Percentiles rank a stretch among this genome's conserved stretches.
These are phyloP conservation scores for fission yeast (Schizosaccharomyces pombe) DNA, from an alignment of 805 yeast genomes.

Conservation along the genomic window DNA sequence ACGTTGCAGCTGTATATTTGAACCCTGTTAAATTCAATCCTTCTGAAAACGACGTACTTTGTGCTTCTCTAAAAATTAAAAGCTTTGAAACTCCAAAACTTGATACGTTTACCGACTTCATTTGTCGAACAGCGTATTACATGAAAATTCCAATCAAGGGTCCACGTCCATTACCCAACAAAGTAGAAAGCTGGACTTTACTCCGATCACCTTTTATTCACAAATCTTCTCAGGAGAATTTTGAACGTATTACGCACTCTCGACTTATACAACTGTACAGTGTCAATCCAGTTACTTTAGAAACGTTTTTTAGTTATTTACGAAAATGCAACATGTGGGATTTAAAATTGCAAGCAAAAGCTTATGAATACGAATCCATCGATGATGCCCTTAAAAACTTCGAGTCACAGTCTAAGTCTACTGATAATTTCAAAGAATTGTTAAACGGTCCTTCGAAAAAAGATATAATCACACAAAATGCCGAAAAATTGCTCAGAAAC, in stretches of 20 bases:
- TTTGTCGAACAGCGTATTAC: constrained; percentile 72
- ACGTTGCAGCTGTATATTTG: background rate
- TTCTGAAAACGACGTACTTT: background rate
- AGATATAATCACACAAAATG: too few relatives aligned
- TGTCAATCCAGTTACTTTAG: constrained; percentile 62
- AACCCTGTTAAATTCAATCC: background rate
- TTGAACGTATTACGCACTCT: constrained; percentile 64
- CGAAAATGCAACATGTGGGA: constrained; percentile 58
- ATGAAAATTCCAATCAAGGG: constrained; percentile 70
- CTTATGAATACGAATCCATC: constrained; percentile 16
- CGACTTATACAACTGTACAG: constrained; percentile 59
- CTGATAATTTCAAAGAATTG: too few relatives aligned
- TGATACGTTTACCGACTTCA: constrained; percentile 62
- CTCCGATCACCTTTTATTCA: constrained; percentile 81
- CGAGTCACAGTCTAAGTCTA: too few relatives aligned
- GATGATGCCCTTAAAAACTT: background rate
- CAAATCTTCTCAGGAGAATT: constrained; percentile 85
- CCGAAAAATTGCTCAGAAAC: too few relatives aligned
- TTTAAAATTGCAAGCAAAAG: constrained; percentile 57
- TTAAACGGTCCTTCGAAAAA: too few relatives aligned
- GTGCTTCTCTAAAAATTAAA: background rate
- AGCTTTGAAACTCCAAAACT: constrained; percentile 40
- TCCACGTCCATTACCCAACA: constrained; percentile 41
- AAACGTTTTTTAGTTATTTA: constrained; percentile 55
- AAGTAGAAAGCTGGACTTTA: constrained; percentile 77